Conservation (phyloP, 1,284 basidiomycete genomes). For the Phellopilus nigrolimitatus region DNA sequence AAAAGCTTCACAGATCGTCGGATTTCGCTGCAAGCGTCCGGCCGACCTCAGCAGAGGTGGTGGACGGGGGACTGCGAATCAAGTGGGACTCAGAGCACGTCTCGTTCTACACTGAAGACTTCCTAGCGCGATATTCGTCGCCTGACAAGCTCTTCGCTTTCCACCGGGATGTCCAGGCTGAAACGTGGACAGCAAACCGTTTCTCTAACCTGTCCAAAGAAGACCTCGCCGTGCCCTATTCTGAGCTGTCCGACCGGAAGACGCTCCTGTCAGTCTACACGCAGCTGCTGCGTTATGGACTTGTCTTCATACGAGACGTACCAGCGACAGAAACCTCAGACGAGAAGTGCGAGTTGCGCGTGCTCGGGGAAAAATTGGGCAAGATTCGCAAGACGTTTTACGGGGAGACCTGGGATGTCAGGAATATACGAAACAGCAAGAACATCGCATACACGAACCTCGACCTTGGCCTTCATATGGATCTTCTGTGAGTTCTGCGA, state of each 20-base stretch:
- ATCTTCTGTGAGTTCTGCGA: slow-evolving; percentile 62
- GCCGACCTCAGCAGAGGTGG: slow-evolving; percentile 40
- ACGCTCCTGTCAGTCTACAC: slow-evolving; percentile 48
- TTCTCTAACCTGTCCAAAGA: slow-evolving; percentile 31
- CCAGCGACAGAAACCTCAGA: slow-evolving; percentile 52
- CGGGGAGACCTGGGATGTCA: slow-evolving; percentile 88
- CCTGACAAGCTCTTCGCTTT: slow-evolving; percentile 31
- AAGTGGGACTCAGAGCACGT: slow-evolving; percentile 55
- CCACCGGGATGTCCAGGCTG: slow-evolving; percentile 34
- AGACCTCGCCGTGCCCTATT: slow-evolving; percentile 41
- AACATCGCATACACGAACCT: slow-evolving; percentile 97
- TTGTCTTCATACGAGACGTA: slow-evolving; percentile 55
- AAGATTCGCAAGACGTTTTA: slow-evolving; percentile 88
- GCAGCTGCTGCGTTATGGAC: slow-evolving; percentile 51
- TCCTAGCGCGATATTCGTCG: slow-evolving; percentile 44
- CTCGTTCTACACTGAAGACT: slow-evolving; percentile 46
- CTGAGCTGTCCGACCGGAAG: slow-evolving; percentile 35
- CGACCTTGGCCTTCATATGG: slow-evolving; percentile 89
- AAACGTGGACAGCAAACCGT: slow-evolving; percentile 35
- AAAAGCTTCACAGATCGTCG: slow-evolving; percentile 72
- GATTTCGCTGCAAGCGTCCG: slow-evolving; percentile 49
- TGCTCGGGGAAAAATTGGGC: slow-evolving; percentile 65
- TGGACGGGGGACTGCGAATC: slow-evolving; percentile 35
- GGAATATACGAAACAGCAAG: slow-evolving; percentile 65
- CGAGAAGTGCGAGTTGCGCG: slow-evolving; percentile 59